Base-by-base conservation (phyloP, 352 stramenopile genomes). In the Pythium myriotylum region DNA sequence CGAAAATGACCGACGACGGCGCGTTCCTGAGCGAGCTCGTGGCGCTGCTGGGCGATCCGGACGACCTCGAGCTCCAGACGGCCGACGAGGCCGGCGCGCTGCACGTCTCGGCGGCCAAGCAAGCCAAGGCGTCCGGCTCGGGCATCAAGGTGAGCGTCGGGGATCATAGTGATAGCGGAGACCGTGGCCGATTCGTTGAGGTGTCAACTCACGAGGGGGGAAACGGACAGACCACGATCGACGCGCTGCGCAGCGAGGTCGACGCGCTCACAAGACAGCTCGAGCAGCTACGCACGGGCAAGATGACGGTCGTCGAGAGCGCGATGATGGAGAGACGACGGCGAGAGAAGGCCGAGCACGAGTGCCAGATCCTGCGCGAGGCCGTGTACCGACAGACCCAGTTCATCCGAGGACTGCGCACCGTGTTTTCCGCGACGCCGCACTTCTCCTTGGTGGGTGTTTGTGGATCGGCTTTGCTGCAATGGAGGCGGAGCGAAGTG, bases 11-110 rank as follows among this genome's bases (percentile, higher is more conserved):
- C 14, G 48, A 43, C 48, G 48, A 43, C 48, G 26, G 48, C 26
- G 48, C 27, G n/a, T 55, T 55, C 48, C 48, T 55, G 48, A 16
- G 33, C 48, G 48, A 55, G 13, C 27, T 55, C 17, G 19, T 55
- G 27, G 33, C 10, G 48, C 7, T 55, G 26, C 48, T 55, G 48
- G 48, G 32, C 45, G 45, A 23, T 26, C 17, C 45, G 3, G 45
- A 51, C 45, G 45, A 7, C 33, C 33, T 40, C 33, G 33, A 40
- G 33, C 33, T 8, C 33, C n/a, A 33, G 8, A 12, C 26, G 10
- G 3, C 19, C 23, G 23, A 37, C 22, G 45, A 52, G 9, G 12
- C 12, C 16, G n/a, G n/a, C n/a, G n/a, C n/a, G n/a, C n/a, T n/a
- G n/a, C n/a, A n/a, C n/a, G n/a, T n/a, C n/a, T n/a, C n/a, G n/a